These are phyloP conservation scores for Nemania diffusa DNA, from an alignment of 2,329 filamentous ascomycete genomes.

Conservation along the genomic window DNA sequence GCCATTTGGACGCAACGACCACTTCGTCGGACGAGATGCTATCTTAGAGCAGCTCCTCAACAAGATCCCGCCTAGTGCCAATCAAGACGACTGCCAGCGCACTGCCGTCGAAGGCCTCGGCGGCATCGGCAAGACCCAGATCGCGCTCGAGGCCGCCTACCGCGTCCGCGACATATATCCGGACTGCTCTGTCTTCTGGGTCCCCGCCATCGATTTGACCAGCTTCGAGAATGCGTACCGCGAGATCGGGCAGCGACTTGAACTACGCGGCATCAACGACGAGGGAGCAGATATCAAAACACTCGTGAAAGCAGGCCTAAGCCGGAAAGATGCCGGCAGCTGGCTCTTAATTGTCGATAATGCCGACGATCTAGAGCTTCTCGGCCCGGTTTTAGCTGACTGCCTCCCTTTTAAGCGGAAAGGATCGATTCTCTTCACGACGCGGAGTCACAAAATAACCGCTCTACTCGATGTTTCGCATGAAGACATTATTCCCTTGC, in stretches of 20 bases:
- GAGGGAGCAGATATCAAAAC: conserved; percentile 50
- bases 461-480: background rate
- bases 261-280: conserved; percentile 47
- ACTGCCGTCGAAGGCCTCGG: conserved; percentile 39
- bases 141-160: conserved; percentile 19
- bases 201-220: conserved; percentile 10
- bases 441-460: background rate
- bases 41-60: conserved; percentile 28
- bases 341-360: conserved; percentile 25
- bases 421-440: conserved; percentile 22
- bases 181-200: conserved; percentile 29
- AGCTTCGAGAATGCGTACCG: conserved; percentile 29
- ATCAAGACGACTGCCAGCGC: conserved; percentile 41
- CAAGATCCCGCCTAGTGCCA: conserved; percentile 19
- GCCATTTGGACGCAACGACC: conserved; percentile 34
- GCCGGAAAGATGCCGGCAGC: conserved; percentile 35
- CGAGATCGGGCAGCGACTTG: conserved; percentile 48
- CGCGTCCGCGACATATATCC: conserved; percentile 6
- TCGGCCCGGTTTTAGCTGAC: conserved; percentile 40
- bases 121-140: conserved; percentile 26
- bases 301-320: conserved; percentile 51
- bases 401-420: conserved; percentile 47
- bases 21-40: conserved; percentile 32
- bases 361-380: conserved; percentile 43
- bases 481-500: no score